These are phyloP conservation scores for Kurtzmaniella fragi DNA, from an alignment of 805 yeast species.

Conservation along the genomic window DNA sequence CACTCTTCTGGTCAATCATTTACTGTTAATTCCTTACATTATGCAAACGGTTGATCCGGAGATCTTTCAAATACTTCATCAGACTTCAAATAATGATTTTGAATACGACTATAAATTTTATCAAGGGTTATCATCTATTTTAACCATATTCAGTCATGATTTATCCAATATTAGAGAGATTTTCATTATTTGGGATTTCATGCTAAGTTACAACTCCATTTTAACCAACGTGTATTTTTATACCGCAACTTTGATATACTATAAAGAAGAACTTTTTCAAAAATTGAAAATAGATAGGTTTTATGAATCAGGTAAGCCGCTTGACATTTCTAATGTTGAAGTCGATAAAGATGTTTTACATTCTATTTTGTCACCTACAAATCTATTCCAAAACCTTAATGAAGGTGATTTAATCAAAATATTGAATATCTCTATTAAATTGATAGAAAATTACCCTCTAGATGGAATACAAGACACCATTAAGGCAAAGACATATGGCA, in stretches of 20 bases:
- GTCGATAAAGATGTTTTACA: slow-evolving; percentile 33
- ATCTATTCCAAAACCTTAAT: slow-evolving; percentile 19
- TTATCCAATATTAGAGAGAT: slow-evolving; percentile 44
- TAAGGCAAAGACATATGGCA: slow-evolving; percentile 14
- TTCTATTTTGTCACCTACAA: slow-evolving; percentile 27
- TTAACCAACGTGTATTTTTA: slow-evolving; percentile 56
- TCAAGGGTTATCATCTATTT: slow-evolving; percentile 69
- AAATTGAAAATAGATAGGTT: slow-evolving; percentile 8
- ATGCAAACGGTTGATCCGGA: slow-evolving; percentile 44
- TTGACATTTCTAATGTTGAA: slow-evolving; percentile 5
- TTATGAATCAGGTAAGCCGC: slow-evolving; percentile 51
- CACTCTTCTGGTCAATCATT: slow-evolving; percentile 59
- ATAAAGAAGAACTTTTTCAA: slow-evolving; percentile 39
- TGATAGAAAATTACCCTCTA: slow-evolving; percentile 20
- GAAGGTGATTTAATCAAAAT: slow-evolving; percentile 25
- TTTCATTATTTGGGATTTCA: slow-evolving; percentile 62
- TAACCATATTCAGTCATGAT: slow-evolving; percentile 80
- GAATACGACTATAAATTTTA: slow-evolving; percentile 36
- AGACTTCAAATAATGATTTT: slow-evolving; percentile 21
- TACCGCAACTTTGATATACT: slow-evolving; percentile 45
- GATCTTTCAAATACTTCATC: slow-evolving; percentile 40
- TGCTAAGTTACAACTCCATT: slow-evolving; percentile 54
- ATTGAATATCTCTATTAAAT: slow-evolving; percentile 18
- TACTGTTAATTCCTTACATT: slow-evolving; percentile 61
- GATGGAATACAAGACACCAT: slow-evolving; percentile 7